Conservation (phyloP, 1,284 basidiomycete species). For the Gastroboletus turbinatus region DNA sequence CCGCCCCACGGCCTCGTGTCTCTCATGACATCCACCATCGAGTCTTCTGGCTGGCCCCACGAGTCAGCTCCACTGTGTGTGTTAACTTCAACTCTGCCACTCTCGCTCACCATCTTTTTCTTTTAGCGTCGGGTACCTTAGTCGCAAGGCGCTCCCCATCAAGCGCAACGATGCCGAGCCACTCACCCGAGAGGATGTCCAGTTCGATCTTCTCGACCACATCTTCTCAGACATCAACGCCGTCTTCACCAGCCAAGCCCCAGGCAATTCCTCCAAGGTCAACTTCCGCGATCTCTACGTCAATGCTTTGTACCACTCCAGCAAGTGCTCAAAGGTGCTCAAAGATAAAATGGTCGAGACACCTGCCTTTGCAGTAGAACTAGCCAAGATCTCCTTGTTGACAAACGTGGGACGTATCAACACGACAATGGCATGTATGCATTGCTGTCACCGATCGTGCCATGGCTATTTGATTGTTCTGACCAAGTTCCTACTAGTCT, state of each 20-base stretch:
- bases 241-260: slow-evolving; percentile 69
- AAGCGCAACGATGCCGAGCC: slow-evolving; percentile 78
- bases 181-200: slow-evolving; percentile 77
- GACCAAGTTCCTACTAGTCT: slow-evolving; percentile 37
- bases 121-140: slow-evolving; percentile 62
- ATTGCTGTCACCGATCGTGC: slow-evolving; percentile 14
- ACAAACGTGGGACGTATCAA: slow-evolving; percentile 94
- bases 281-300: slow-evolving; percentile 86
- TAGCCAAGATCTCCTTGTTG: slow-evolving; percentile 82
- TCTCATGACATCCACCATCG: slow-evolving; percentile 47
- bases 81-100: slow-evolving; percentile 6
- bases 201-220: slow-evolving; percentile 79
- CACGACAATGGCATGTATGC: slow-evolving; percentile 86
- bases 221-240: slow-evolving; percentile 71
- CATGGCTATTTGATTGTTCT: slow-evolving; percentile 16
- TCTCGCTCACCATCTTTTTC: slow-evolving; percentile 18
- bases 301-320: slow-evolving; percentile 74
- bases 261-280: slow-evolving; percentile 50
- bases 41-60: slow-evolving; percentile 40
- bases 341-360: slow-evolving; percentile 83
- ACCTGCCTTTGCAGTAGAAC: slow-evolving; percentile 77
- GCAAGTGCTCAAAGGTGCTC: slow-evolving; percentile 83
- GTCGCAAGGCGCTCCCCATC: slow-evolving; percentile 72
- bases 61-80: slow-evolving; percentile 45
- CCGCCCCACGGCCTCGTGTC: slow-evolving; percentile 39